Percentiles rank a stretch among this genome's conserved stretches.
Evolutionary conservation across 2,329 filamentous ascomycete species (phyloP).

Genomic region (Rutstroemia sp.): DNA sequence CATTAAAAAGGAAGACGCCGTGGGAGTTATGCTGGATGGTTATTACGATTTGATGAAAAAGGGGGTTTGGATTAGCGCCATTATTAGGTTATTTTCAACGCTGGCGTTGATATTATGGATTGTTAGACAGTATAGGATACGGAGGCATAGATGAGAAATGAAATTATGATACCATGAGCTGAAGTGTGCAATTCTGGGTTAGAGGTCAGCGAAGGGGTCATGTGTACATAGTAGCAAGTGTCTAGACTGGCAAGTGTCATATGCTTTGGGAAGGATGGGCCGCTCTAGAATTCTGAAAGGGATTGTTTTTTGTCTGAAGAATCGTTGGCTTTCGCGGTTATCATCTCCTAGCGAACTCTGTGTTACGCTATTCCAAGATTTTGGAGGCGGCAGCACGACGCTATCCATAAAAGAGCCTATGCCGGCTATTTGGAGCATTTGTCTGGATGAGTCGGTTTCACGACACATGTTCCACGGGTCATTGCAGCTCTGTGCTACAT

Average conservation of each 20-base stretch:
- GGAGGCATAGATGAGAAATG: neutral
- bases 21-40: slow-evolving; percentile 27
- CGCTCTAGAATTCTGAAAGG: too few species aligned
- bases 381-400: too few species aligned
- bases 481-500: too few species aligned
- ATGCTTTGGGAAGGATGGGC: neutral
- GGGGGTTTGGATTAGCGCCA: slow-evolving; percentile 24
- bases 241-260: neutral
- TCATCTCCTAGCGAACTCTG: too few species aligned
- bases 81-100: slow-evolving; percentile 13
- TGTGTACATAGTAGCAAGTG: neutral
- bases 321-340: too few species aligned
- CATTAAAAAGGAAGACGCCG: slow-evolving; percentile 18
- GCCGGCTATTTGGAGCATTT: too few species aligned
- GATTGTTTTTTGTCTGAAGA: too few species aligned
- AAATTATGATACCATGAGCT: neutral
- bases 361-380: too few species aligned
- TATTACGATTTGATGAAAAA: slow-evolving; percentile 27
- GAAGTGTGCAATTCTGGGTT: neutral
- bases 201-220: neutral
- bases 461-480: too few species aligned
- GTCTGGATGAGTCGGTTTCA: too few species aligned
- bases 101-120: slow-evolving; percentile 6
- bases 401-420: too few species aligned
- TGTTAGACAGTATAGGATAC: slow-evolving; percentile 3